Percentiles rank a stretch among this genome's conserved stretches.
Evolutionary conservation across 139 green algal genomes (phyloP).

Genomic region (Micractinium sp.): DNA sequence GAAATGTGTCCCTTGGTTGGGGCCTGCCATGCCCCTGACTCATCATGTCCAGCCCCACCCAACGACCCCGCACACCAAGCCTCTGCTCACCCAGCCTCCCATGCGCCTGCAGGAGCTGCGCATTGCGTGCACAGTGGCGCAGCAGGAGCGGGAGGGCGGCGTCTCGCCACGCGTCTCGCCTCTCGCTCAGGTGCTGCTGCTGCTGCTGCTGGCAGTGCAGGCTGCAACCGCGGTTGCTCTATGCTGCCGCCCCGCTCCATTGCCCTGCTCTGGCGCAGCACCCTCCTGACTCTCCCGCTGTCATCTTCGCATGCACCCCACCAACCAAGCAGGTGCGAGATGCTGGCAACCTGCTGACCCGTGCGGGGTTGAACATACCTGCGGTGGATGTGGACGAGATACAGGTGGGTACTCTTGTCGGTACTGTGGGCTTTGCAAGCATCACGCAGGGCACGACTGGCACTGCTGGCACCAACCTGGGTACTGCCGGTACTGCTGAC

Average conservation of each 20-base stretch:
- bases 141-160: slow-evolving; percentile 83
- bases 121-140: slow-evolving; percentile 77
- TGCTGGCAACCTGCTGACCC: slow-evolving; percentile 77
- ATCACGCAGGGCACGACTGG: no score
- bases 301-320: no score
- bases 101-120: slow-evolving; percentile 73
- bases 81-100: neutral
- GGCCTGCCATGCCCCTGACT: no score
- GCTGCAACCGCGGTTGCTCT: neutral
- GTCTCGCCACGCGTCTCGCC: slow-evolving; percentile 80
- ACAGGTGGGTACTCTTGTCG: slow-evolving; percentile 35
- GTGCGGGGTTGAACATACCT: slow-evolving; percentile 73
- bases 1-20: neutral
- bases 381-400: slow-evolving; percentile 85
- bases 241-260: neutral
- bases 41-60: no score
- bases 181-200: slow-evolving; percentile 65
- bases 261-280: neutral
- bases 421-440: no score
- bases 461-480: slow-evolving; percentile 59
- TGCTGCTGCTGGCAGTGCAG: neutral
- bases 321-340: slow-evolving; percentile 68
- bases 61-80: no score
- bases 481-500: neutral
- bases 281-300: no score